phyloP scores from a whole-genome alignment of 2,329 filamentous ascomycete genomes.

The Colletotrichum viniferum region DNA sequence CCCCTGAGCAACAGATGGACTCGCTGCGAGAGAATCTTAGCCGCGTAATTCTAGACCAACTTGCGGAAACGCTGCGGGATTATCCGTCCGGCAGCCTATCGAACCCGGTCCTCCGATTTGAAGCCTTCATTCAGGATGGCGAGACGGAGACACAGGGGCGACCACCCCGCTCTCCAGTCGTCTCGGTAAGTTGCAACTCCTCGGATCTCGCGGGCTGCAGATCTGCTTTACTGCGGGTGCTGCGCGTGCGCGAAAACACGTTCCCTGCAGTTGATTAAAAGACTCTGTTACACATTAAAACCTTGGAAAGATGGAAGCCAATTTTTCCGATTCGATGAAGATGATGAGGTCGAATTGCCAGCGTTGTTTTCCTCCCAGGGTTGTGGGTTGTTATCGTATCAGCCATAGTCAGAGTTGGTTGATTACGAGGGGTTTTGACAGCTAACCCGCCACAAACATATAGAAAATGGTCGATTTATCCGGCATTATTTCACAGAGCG shows the following conservation, averaged over 20 bases:
- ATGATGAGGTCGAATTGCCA: not conserved
- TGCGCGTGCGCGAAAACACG: not conserved
- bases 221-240: not conserved
- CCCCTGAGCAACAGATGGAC: conserved; percentile 20
- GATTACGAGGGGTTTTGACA: not conserved
- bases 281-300: not conserved
- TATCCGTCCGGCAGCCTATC: conserved; percentile 20
- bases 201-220: not conserved
- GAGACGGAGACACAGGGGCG: conserved; percentile 12
- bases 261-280: not conserved
- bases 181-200: conserved; percentile 17
- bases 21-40: conserved; percentile 17
- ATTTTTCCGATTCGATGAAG: not conserved
- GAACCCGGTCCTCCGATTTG: conserved; percentile 21
- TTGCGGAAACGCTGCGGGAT: conserved; percentile 19
- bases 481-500: conserved; percentile 18
- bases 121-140: conserved; percentile 23
- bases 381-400: not conserved
- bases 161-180: conserved; percentile 19
- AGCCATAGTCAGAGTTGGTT: not conserved
- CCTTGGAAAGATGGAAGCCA: not conserved
- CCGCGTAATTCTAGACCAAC: conserved; percentile 22
- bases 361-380: not conserved
- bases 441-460: conserved; percentile 4
- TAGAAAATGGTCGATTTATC: conserved; percentile 24